Evolutionary conservation across 441 rosid species (phyloP), one percentile per base, ranked within the genome.

Genomic region (Corymbia citriodora): DNA sequence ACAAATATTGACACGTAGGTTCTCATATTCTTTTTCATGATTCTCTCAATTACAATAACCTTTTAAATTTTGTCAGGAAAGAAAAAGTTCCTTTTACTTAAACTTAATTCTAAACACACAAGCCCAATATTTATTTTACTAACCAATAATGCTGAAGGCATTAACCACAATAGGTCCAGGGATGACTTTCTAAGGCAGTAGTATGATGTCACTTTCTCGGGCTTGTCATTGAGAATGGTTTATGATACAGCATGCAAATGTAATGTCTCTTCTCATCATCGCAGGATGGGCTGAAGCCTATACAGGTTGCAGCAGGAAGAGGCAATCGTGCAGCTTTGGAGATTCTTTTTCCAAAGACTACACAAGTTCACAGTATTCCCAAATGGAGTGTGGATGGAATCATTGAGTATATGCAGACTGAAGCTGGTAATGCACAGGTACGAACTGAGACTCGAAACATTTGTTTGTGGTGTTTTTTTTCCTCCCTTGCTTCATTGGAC

Each of bases 331-430:
- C 89, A 87, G 96, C 94, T 89, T 96, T 96, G 90, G 99, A 97
- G 93, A 92, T 93, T 88, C 99, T 98, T 89, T 94, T 96, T 91
- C 96, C 97, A 15, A 92, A 92, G 89, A 97, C 99, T 74, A 90
- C 95, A 45, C 94, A 94, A 93, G 87, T 94, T 68, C 93, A 93
- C 23, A 65, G 94, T 54, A 92, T 96, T 90, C 93, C 94, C 7
- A 95, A 98, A 57, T 98, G 99, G 99, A 94, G 97, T 10, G 95
- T 96, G 54, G 97, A 96, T 90, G 98, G 96, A 79, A 92, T 98
- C 92, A 93, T 98, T 74, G 92, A 92, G 87, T 90, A 93, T 89
- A 93, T 94, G 95, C 94, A 92, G 90, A 91, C 98, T 91, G 96
- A 94, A 92, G 55, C 91, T 81, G 90, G 90, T 91, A 94, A 93